A percentile compares a stretch with the other conserved stretches of the same genome.
These are phyloP conservation scores for Claviceps lovelessii DNA, from an alignment of 2,329 filamentous ascomycete genomes.

Conservation along the genomic window DNA sequence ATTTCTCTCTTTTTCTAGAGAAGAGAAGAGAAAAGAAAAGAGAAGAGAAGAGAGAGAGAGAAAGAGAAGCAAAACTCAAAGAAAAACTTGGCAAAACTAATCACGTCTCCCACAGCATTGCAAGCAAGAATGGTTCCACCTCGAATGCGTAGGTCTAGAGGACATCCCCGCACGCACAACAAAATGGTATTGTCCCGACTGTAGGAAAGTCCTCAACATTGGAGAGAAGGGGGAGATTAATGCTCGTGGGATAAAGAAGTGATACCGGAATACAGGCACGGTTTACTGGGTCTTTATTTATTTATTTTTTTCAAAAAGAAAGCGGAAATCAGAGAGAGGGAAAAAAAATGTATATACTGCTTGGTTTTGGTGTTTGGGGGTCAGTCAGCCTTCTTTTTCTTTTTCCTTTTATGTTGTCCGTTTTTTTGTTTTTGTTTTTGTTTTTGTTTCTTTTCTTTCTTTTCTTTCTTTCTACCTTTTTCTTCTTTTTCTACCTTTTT, in stretches of 20 bases:
- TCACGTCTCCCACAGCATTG: conserved; percentile 35
- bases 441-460: not conserved
- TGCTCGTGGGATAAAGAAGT: conserved; percentile 39
- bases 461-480: too few species aligned
- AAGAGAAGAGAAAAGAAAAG: too few species aligned
- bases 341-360: not conserved
- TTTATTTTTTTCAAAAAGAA: not conserved
- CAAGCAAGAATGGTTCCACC: conserved; percentile 73
- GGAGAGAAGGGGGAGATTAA: conserved; percentile 50
- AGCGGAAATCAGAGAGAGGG: too few species aligned
- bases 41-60: too few species aligned
- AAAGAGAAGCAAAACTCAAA: too few species aligned
- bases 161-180: conserved; percentile 56
- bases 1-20: too few species aligned
- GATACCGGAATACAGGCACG: not conserved
- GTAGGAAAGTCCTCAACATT: conserved; percentile 47
- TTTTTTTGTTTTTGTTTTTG: too few species aligned
- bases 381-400: not conserved
- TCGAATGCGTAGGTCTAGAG: conserved; percentile 58
- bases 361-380: too few species aligned
- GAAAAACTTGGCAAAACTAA: too few species aligned
- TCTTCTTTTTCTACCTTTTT: too few species aligned
- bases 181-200: conserved; percentile 78
- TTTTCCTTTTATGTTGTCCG: not conserved
- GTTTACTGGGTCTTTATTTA: not conserved